Conservation (phyloP, 768 basidiomycete species). For the Cyclocybe cylindracea region DNA sequence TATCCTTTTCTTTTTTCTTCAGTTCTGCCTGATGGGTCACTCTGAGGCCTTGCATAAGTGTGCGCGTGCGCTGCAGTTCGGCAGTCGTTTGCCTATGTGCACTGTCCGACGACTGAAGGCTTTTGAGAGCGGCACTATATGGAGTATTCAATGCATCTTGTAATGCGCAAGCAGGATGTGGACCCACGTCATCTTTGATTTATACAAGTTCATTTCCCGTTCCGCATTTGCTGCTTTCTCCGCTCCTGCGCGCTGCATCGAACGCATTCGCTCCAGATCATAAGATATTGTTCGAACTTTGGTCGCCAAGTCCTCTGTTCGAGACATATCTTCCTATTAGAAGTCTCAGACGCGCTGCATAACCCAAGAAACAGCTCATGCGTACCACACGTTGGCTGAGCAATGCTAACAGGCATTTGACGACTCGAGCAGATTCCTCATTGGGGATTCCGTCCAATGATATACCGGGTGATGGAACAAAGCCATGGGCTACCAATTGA, state of each 20-base stretch:
- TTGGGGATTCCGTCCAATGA: conserved; percentile 64
- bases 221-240: conserved; percentile 74
- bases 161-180: background rate
- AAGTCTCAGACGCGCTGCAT: background rate
- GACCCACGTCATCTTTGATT: conserved; percentile 71
- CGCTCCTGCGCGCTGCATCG: conserved; percentile 58
- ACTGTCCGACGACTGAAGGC: conserved; percentile 58
- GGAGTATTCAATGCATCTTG: conserved; percentile 1
- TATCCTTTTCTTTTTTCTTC: conserved; percentile 81
- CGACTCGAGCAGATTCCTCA: conserved; percentile 53
- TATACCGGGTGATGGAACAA: conserved; percentile 61
- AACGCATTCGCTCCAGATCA: conserved; percentile 74
- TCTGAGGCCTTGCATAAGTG: conserved; percentile 67
- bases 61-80: conserved; percentile 75
- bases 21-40: conserved; percentile 69
- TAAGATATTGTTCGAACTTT: conserved; percentile 78
- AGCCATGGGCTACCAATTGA: conserved; percentile 84
- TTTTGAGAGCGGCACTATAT: conserved; percentile 50
- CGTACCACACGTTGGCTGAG: conserved; percentile 77
- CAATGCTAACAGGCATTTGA: conserved; percentile 78
- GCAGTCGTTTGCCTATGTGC: conserved; percentile 69
- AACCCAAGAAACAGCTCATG: conserved; percentile 9
- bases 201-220: conserved; percentile 73
- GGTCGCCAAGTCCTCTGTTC: conserved; percentile 75
- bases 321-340: conserved; percentile 66